Conservation (phyloP, 1,284 basidiomycete species). For the Pholiota adiposa region DNA sequence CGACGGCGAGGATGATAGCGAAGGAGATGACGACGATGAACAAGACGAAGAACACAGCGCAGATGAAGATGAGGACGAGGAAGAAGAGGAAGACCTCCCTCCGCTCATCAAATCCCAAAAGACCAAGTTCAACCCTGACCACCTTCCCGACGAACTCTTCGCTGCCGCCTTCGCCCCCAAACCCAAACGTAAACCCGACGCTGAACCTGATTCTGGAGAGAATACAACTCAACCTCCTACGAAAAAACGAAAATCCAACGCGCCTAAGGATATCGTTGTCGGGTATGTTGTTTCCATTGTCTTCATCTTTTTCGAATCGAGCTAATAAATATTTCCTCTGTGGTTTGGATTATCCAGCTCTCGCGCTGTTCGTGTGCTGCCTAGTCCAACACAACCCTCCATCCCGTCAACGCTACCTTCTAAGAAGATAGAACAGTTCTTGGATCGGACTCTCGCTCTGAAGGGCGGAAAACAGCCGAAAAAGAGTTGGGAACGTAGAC, state of each 20-base stretch:
- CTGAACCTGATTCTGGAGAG: background rate
- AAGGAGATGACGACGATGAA: slow-evolving; percentile 24
- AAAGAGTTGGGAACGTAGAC: slow-evolving; percentile 47
- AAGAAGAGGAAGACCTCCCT: slow-evolving; percentile 20
- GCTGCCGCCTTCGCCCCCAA: slow-evolving; percentile 45
- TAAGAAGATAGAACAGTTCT: slow-evolving; percentile 29
- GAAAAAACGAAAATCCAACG: slow-evolving; percentile 21
- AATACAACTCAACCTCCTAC: background rate
- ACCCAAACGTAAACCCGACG: slow-evolving; percentile 15
- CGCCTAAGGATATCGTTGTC: slow-evolving; percentile 26
- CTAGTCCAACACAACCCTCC: slow-evolving; percentile 17
- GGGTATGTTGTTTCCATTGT: slow-evolving; percentile 21
- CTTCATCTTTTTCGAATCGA: slow-evolving; percentile 3
- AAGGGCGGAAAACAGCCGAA: slow-evolving; percentile 35
- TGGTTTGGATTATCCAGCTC: slow-evolving; percentile 16
- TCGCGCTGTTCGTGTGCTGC: slow-evolving; percentile 23
- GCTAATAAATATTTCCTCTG: background rate
- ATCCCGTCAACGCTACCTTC: slow-evolving; percentile 26
- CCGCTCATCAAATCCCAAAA: slow-evolving; percentile 9
- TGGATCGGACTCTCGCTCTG: slow-evolving; percentile 32
- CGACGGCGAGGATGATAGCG: slow-evolving; percentile 27
- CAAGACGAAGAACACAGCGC: slow-evolving; percentile 26
- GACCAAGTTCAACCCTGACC: slow-evolving; percentile 32
- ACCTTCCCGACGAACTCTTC: slow-evolving; percentile 56
- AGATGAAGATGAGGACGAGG: slow-evolving; percentile 24